Evolutionary conservation across 306 rosid species (phyloP), one percentile per base, ranked within the genome.

Genomic region (Neltuma alba): DNA sequence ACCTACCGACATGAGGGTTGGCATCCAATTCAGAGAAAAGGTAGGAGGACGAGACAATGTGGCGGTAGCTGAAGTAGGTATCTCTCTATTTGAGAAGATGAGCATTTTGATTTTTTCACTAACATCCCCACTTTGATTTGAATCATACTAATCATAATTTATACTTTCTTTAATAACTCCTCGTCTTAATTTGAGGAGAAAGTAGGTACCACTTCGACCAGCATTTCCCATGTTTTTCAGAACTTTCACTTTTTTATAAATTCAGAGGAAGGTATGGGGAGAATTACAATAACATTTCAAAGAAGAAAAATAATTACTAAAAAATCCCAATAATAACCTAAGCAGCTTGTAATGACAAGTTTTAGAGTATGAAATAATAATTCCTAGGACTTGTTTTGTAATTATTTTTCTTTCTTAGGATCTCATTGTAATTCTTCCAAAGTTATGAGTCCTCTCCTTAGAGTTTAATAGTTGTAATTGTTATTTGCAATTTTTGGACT

Each of bases 1-100:
- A 42, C 74, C 74, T 44, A 70, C 74, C 74, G 74, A 70, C 74
- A 44, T 70, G 38, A 70, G 20, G 74, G 57, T 70, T 27, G 74
- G 74, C 74, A 70, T 70, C 38, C 58, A 70, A 44, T 44, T 67
- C 50, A 38, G 20, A 67, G 50, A 67, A 40, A 40, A 38, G 50
- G 52, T 21, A 66, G n/a, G 20, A 0, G 18, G 50, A n/a, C n/a
- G n/a, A 52, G 27, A 25, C 52, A 38, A 38, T 36, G 37, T 1
- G 15, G 28, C 20, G 28, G 20, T 58, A 58, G 65, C 65, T 27
- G 20, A 11, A 44, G 16, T 58, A 27, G 65, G 65, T 11, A 58
- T 58, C 63, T 25, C 15, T 57, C n/a, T n/a, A n/a, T n/a, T n/a
- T 62, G 13, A 7, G 21, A n/a, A n/a, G 14, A 36, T 38, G 30